phyloP scores from a whole-genome alignment of 2,329 filamentous ascomycete species.

The Esteya vermicola region DNA sequence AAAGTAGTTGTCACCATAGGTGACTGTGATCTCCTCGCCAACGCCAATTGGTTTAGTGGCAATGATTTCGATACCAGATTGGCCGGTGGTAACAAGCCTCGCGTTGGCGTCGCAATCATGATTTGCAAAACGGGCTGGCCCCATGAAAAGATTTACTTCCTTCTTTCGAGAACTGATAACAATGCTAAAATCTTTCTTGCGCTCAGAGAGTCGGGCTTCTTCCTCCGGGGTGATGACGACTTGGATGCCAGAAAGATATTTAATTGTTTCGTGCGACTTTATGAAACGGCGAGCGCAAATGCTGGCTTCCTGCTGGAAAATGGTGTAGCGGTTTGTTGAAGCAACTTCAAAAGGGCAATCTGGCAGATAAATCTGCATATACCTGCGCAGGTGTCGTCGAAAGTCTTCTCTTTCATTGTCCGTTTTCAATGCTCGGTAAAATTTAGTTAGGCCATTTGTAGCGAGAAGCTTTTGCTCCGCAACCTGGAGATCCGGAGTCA shows the following conservation, averaged over 20 bases:
- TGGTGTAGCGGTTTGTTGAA: slow-evolving; percentile 89
- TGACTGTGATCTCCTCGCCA: slow-evolving; percentile 93
- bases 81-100: slow-evolving; percentile 66
- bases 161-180: slow-evolving; percentile 89
- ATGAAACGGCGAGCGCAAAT: slow-evolving; percentile 71
- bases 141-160: slow-evolving; percentile 81
- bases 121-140: slow-evolving; percentile 90
- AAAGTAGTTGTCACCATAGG: slow-evolving; percentile 92
- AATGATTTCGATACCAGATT: slow-evolving; percentile 81
- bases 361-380: slow-evolving; percentile 82
- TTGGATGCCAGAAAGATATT: slow-evolving; percentile 81
- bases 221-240: slow-evolving; percentile 88
- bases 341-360: slow-evolving; percentile 89
- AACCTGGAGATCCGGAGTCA: slow-evolving; percentile 54
- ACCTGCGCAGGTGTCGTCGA: slow-evolving; percentile 69
- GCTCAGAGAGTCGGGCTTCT: slow-evolving; percentile 64
- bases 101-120: slow-evolving; percentile 95
- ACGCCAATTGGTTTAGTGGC: slow-evolving; percentile 67
- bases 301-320: slow-evolving; percentile 76
- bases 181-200: slow-evolving; percentile 90
- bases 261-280: slow-evolving; percentile 70
- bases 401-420: slow-evolving; percentile 80
- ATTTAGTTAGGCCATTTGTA: slow-evolving; percentile 61
- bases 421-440: slow-evolving; percentile 51
- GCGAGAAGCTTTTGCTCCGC: slow-evolving; percentile 62